A percentile compares a stretch with the other conserved stretches of the same genome.
Conservation (phyloP, 805 yeast genomes). For the Yamadazyma akitaensis region DNA sequence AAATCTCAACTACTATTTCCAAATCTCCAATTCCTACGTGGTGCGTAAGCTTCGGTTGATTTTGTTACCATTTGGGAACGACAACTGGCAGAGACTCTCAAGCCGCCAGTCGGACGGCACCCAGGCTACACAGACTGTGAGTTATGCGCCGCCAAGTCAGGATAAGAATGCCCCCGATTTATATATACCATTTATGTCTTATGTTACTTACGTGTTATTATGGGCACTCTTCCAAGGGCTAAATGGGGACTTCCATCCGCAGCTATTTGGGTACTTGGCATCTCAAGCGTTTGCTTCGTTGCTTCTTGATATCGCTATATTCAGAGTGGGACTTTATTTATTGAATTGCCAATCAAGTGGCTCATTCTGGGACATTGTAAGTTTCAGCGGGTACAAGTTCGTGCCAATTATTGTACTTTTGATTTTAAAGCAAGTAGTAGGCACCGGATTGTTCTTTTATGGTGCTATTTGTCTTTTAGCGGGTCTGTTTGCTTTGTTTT, state of each 20-base stretch:
- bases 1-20: slow-evolving; percentile 81
- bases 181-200: slow-evolving; percentile 93
- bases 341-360: slow-evolving; percentile 63
- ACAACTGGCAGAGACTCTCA: slow-evolving; percentile 70
- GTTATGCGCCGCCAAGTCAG: slow-evolving; percentile 71
- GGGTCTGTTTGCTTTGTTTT: slow-evolving; percentile 49
- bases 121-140: slow-evolving; percentile 15
- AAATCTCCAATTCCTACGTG: slow-evolving; percentile 87
- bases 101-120: slow-evolving; percentile 9
- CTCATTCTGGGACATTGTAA: slow-evolving; percentile 71
- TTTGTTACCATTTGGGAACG: slow-evolving; percentile 80
- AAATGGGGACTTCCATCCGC: slow-evolving; percentile 89
- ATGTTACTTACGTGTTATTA: slow-evolving; percentile 78
- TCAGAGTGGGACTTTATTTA: slow-evolving; percentile 80
- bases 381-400: slow-evolving; percentile 93
- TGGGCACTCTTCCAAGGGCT: slow-evolving; percentile 85
- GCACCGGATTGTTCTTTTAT: slow-evolving; percentile 36
- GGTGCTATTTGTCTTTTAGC: slow-evolving; percentile 27
- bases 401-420: slow-evolving; percentile 68
- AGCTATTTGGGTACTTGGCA: slow-evolving; percentile 80
- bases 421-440: slow-evolving; percentile 47
- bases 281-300: slow-evolving; percentile 84
- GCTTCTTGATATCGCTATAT: slow-evolving; percentile 66
- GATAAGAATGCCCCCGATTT: slow-evolving; percentile 95
- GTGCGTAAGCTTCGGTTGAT: slow-evolving; percentile 67